Evolutionary conservation across 73 alveolate genomes (phyloP), one percentile per base, ranked within the genome.

Genomic region (Durusdinium trenchii): DNA sequence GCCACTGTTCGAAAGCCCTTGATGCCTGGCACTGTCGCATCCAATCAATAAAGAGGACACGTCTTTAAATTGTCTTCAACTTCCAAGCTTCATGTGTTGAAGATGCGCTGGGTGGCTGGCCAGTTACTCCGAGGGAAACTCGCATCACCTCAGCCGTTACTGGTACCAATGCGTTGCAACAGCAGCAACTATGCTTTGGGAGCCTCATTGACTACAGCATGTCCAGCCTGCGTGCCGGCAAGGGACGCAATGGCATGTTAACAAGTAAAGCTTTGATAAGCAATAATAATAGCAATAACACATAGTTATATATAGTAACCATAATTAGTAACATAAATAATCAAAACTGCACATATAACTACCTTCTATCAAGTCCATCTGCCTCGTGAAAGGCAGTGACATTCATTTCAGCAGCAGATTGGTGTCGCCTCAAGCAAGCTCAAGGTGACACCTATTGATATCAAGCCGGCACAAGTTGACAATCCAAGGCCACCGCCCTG

Each of bases 311-410:
- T n/a, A n/a, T n/a, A n/a, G n/a, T n/a, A n/a, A n/a, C n/a, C n/a
- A n/a, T n/a, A n/a, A n/a, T n/a, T n/a, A n/a, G n/a, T n/a, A n/a
- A n/a, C n/a, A n/a, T n/a, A n/a, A n/a, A n/a, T n/a, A n/a, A n/a
- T n/a, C n/a, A n/a, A n/a, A n/a, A n/a, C n/a, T n/a, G n/a, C n/a
- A n/a, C n/a, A n/a, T n/a, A n/a, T n/a, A n/a, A n/a, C n/a, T n/a
- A n/a, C 6, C 23, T 7, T 6, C 32, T n/a, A 32, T 57, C 32
- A 57, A 23, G 32, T 57, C 69, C 79, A 35, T 35, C 12, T 32
- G 89, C 98, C 89, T 91, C 98, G 60, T 91, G 98, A 42, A 91
- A 69, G 6, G 98, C 98, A n/a, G 98, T 91, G 61, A 91, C 52
- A 67, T 91, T 91, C 78, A 91, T 45, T 57, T 91, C 98, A 9